Percentiles rank a stretch among this genome's conserved stretches.
These are phyloP conservation scores for Raphanus sativus DNA, from an alignment of 345 rosid genomes.

Conservation along the genomic window DNA sequence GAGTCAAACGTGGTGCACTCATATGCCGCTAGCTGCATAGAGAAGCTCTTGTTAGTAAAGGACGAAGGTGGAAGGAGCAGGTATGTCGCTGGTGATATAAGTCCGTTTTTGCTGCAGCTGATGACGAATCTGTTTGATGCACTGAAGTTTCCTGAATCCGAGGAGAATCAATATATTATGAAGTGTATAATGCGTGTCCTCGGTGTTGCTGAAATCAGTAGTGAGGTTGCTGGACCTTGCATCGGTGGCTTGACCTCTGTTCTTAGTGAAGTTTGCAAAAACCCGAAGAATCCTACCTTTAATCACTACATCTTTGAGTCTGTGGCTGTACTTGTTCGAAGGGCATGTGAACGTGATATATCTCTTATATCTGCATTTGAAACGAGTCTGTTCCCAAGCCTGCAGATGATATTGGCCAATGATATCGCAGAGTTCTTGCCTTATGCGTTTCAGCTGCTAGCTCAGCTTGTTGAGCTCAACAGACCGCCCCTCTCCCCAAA, in stretches of 20 bases:
- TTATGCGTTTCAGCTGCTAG: constrained; percentile 93
- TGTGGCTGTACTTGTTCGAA: constrained; percentile 87
- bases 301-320: constrained; percentile 97
- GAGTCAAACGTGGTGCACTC: constrained; percentile 96
- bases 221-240: constrained; percentile 80
- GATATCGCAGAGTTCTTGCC: constrained; percentile 95
- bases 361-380: constrained; percentile 78
- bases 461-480: constrained; percentile 89
- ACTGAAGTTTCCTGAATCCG: constrained; percentile 79
- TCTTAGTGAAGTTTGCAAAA: constrained; percentile 81
- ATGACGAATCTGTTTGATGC: constrained; percentile 82
- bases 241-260: constrained; percentile 69
- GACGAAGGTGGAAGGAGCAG: constrained; percentile 80
- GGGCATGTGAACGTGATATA: constrained; percentile 79
- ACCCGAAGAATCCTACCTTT: constrained; percentile 90
- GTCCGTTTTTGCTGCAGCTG: constrained; percentile 52
- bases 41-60: constrained; percentile 88
- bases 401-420: constrained; percentile 68
- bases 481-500: constrained; percentile 75
- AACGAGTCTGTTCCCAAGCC: constrained; percentile 74
- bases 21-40: constrained; percentile 94
- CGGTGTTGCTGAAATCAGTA: constrained; percentile 74
- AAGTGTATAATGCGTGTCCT: constrained; percentile 96
- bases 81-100: constrained; percentile 63
- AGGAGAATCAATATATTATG: constrained; percentile 96